Evolutionary conservation across 2,329 filamentous ascomycete genomes (phyloP).

Genomic region (Botryotinia convoluta): DNA sequence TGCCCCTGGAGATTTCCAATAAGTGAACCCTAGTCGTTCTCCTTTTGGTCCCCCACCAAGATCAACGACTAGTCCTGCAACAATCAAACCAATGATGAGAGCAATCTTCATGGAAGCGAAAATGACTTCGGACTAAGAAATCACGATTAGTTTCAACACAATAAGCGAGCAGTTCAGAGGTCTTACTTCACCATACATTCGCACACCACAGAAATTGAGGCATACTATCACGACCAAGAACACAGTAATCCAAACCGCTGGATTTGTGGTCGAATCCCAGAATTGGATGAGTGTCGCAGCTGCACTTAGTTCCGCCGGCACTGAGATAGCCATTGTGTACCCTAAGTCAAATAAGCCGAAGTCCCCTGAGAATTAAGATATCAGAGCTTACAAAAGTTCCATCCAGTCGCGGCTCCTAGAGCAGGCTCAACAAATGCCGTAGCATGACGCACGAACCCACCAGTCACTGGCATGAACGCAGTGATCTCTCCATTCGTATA

Average conservation of each 20-base stretch:
- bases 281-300: conserved; percentile 61
- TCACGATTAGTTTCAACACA: conserved; percentile 43
- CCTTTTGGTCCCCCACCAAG: conserved; percentile 60
- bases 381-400: conserved; percentile 29
- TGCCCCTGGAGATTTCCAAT: conserved; percentile 67
- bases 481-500: conserved; percentile 21
- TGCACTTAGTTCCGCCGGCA: conserved; percentile 56
- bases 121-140: conserved; percentile 43
- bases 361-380: conserved; percentile 25
- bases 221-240: conserved; percentile 42
- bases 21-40: conserved; percentile 61
- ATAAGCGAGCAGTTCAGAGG: conserved; percentile 60
- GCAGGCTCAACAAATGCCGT: conserved; percentile 42
- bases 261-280: conserved; percentile 59
- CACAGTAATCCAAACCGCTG: conserved; percentile 44
- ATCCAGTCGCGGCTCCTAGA: conserved; percentile 39
- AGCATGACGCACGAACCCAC: conserved; percentile 40
- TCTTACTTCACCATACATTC: conserved; percentile 57
- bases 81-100: conserved; percentile 61
- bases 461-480: conserved; percentile 48
- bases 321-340: conserved; percentile 53
- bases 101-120: conserved; percentile 57
- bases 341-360: conserved; percentile 37
- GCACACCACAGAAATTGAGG: conserved; percentile 64
- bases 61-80: conserved; percentile 60